Conservation (phyloP, 2,329 filamentous ascomycete species). For the Phaeosphaeriaceae sp. region DNA sequence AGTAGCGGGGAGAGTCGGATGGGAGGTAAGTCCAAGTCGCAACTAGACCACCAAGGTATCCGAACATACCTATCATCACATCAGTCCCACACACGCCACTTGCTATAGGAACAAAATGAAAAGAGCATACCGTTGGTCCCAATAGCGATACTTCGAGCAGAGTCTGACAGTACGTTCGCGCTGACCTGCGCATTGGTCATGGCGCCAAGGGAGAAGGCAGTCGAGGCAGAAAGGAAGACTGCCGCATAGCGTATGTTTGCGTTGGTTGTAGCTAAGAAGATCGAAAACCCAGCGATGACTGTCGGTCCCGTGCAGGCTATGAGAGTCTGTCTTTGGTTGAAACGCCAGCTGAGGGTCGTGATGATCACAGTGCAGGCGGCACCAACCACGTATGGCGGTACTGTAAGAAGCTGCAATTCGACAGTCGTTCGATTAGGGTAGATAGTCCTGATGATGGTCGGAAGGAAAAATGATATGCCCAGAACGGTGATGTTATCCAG, state of each 20-base stretch:
- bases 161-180: neutral
- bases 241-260: neutral
- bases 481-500: conserved; percentile 73
- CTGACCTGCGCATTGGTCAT: conserved; percentile 1
- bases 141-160: conserved; percentile 1
- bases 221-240: neutral
- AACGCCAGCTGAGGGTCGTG: neutral
- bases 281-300: neutral
- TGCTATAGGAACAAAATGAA: neutral
- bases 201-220: neutral
- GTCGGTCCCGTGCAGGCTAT: neutral
- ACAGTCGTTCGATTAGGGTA: conserved; percentile 65
- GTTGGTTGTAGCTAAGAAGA: neutral
- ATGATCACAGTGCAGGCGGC: neutral
- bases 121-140: neutral
- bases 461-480: conserved; percentile 71
- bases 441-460: conserved; percentile 72
- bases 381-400: neutral
- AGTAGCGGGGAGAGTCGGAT: neutral
- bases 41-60: neutral
- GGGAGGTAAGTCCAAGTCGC: neutral
- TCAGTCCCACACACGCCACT: neutral
- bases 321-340: neutral
- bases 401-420: conserved; percentile 64
- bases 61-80: neutral